Percentiles rank a stretch among this genome's conserved stretches.
phyloP scores from a whole-genome alignment of 2,329 filamentous ascomycete genomes.

The Blumeria graminis region DNA sequence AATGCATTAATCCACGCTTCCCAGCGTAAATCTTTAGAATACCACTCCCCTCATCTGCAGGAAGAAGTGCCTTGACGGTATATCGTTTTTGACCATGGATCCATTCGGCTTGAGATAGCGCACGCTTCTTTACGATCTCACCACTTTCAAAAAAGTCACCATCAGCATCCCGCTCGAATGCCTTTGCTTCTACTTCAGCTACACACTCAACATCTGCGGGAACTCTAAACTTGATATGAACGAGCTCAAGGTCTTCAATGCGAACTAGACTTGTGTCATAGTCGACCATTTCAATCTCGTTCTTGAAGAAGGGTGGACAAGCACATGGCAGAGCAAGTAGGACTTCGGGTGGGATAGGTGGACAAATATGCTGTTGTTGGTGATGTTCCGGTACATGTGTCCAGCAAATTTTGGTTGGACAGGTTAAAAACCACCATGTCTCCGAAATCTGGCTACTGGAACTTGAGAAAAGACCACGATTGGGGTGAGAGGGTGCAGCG shows the following conservation, averaged over 20 bases:
- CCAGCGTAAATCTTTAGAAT: conserved; percentile 82
- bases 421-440: conserved; percentile 77
- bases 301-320: conserved; percentile 71
- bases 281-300: conserved; percentile 54
- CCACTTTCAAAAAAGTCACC: conserved; percentile 88
- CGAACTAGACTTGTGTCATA: conserved; percentile 74
- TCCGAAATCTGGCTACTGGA: conserved; percentile 48
- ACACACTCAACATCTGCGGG: conserved; percentile 77
- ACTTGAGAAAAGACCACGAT: conserved; percentile 52
- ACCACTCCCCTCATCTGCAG: conserved; percentile 75
- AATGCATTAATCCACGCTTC: conserved; percentile 88
- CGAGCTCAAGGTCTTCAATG: conserved; percentile 80
- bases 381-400: conserved; percentile 80
- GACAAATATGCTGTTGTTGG: conserved; percentile 79
- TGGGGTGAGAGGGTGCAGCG: conserved; percentile 74
- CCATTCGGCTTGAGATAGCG: conserved; percentile 83
- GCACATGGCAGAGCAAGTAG: conserved; percentile 68
- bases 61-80: conserved; percentile 76
- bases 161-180: conserved; percentile 59
- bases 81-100: conserved; percentile 67
- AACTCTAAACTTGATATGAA: conserved; percentile 70
- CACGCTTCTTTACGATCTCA: conserved; percentile 63
- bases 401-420: conserved; percentile 78
- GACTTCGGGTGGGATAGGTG: conserved; percentile 63
- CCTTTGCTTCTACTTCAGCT: conserved; percentile 72